Conservation (phyloP, 192 early-diverging fungal genomes). For the Blastocladiella britannica region DNA sequence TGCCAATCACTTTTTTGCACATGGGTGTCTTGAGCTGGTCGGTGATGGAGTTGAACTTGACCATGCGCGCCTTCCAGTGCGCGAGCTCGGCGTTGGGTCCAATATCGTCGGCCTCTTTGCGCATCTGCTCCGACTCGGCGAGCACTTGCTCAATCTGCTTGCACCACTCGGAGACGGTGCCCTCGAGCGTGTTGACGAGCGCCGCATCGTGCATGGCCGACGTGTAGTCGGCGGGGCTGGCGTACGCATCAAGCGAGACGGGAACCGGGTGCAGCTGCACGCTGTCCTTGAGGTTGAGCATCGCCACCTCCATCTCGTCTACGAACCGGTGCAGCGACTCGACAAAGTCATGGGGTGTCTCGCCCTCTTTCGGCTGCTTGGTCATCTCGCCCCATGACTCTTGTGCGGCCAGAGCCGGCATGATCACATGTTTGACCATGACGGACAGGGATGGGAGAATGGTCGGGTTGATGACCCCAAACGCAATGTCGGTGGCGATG, state of each 20-base stretch:
- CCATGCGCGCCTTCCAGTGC: slow-evolving; percentile 48
- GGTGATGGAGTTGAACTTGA: slow-evolving; percentile 45
- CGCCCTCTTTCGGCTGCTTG: slow-evolving; percentile 19
- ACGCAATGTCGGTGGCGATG: slow-evolving; percentile 28
- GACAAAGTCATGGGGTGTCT: slow-evolving; percentile 29
- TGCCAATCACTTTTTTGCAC: slow-evolving; percentile 46
- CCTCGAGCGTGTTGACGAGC: slow-evolving; percentile 30
- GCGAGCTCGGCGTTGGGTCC: slow-evolving; percentile 46
- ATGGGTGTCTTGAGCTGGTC: slow-evolving; percentile 34
- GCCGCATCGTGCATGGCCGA: slow-evolving; percentile 35
- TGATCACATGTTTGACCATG: slow-evolving; percentile 35
- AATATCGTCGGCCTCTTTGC: slow-evolving; percentile 47
- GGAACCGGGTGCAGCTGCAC: slow-evolving; percentile 29
- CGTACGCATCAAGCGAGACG: slow-evolving; percentile 33
- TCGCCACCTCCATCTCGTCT: slow-evolving; percentile 35
- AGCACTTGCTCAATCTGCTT: slow-evolving; percentile 47
- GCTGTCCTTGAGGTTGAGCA: slow-evolving; percentile 41
- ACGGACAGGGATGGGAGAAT: slow-evolving; percentile 33
- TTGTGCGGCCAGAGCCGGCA: slow-evolving; percentile 34
- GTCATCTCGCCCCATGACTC: slow-evolving; percentile 38
- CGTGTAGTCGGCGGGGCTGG: slow-evolving; percentile 30
- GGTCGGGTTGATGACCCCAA: slow-evolving; percentile 24
- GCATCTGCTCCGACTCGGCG: slow-evolving; percentile 41
- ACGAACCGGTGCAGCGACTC: slow-evolving; percentile 36
- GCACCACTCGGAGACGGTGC: slow-evolving; percentile 40